phyloP scores from a whole-genome alignment of 257 asterid genomes.

The Solanum dulcamara region DNA sequence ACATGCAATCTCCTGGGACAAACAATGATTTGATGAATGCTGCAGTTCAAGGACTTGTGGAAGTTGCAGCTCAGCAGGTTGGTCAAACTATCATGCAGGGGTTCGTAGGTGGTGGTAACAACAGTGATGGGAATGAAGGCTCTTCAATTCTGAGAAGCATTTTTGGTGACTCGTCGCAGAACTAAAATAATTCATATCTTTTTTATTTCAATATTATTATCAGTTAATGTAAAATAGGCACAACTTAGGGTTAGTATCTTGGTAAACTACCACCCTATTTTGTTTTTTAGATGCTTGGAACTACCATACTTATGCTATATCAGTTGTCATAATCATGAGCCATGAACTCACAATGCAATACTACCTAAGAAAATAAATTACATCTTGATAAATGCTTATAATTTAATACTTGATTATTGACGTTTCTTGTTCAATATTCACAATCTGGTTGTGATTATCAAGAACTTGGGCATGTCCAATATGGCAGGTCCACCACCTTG shows the following conservation, averaged over 20 bases:
- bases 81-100: conserved; percentile 29
- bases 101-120: conserved; percentile 4
- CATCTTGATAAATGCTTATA: not conserved
- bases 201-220: not conserved
- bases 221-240: not conserved
- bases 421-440: not conserved
- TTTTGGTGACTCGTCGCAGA: not conserved
- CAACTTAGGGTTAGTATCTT: not conserved
- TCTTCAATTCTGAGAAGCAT: not conserved
- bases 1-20: not conserved
- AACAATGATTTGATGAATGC: conserved; percentile 14
- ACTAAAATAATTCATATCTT: not conserved
- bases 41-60: conserved; percentile 28
- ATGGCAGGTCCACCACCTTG: not conserved
- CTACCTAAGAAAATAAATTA: not conserved
- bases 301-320: not conserved
- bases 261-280: not conserved
- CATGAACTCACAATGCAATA: not conserved
- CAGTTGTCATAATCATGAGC: not conserved
- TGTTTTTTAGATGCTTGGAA: not conserved
- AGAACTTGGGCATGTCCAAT: not conserved
- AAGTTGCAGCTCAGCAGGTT: conserved; percentile 31
- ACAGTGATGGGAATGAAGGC: conserved; percentile 6
- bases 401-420: not conserved
- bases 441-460: not conserved